Base-by-base conservation (phyloP, 768 basidiomycete genomes). In the Flagelloscypha sp. region DNA sequence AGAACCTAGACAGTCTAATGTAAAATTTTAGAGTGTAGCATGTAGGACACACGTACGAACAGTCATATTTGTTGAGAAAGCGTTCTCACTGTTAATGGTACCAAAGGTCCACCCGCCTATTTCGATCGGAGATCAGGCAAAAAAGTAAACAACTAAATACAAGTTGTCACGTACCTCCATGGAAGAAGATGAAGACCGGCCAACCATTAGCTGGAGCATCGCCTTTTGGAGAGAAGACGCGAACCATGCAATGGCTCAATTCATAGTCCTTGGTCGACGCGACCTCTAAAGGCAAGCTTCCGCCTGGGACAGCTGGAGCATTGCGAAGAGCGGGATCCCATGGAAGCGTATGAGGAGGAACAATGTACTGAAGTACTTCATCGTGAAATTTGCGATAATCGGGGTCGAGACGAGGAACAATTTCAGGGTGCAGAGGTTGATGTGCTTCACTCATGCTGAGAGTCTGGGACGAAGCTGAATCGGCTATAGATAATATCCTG, bases 31-130 rank as follows among this genome's bases (percentile, higher is more conserved):
- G n/a, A 19, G 1, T 17, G 21, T 23, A 28, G 21, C 2, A 16
- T n/a, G n/a, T 34, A 29, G 19, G 17, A 11, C 13, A 52, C 61
- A 38, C 54, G 36, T 45, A 79, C 78, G 57, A 33, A 68, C 65
- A 56, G 70, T 73, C 65, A 78, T 69, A 33, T 71, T 72, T 1
- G 74, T 76, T 24, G 67, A 62, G 45, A 86, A 79, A 5, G 72
- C 58, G n/a, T 68, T 70, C 40, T 79, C 76, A 17, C 70, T 70
- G 16, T 50, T 49, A 44, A 82, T 78, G 36, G 63, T 75, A 0
- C 84, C 84, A 2, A 85, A 61, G 0, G 81, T 83, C 84, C 84
- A 84, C 22, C 84, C 84, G 27, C 84, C 83, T 79, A 45, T 5
- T 10, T 27, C 10, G 8, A 8, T 15, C 16, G 4, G 15, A 13